Base-by-base conservation (phyloP, 345 rosid species). In the Capsella bursapastoris region DNA sequence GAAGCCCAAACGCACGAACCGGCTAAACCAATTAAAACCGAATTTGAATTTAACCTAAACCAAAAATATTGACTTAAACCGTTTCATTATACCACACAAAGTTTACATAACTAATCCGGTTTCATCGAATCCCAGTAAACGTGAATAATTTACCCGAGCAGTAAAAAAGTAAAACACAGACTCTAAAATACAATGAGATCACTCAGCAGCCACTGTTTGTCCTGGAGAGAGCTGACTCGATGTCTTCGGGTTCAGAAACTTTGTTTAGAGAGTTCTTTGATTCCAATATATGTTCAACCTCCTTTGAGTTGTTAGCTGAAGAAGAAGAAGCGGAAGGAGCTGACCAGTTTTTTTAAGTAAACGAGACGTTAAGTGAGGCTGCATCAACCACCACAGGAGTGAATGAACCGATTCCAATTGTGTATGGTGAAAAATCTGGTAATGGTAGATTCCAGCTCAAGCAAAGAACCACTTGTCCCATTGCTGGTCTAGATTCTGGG, bases 401-500 rank as follows among this genome's bases (percentile, higher is more conserved):
- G 64, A 77, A 77, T 0, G 80, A 55, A 5, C 81, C 77, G 3
- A 78, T 72, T 12, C 78, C 81, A 11, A 73, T 45, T 10, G 77
- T 66, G 11, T 60, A 60, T 2, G 81, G 81, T 0, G 73, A 58
- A 15, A 78, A 72, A 0, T 72, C 81, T 3, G 70, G 78, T 7
- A 78, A 67, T 3, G 73, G 64, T 9, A 44, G 44, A 43, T 72
- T 72, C 52, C 12, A 37, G n/a, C 16, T 67, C 37, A 78, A 55
- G 58, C 35, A 78, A 6, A 72, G 78, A 38, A 78, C 59, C 47
- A 78, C 78, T 66, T 78, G 81, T 55, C 52, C 73, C 81, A 78
- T 73, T 8, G 37, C 56, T 34, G 89, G 89, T 79, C 86, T 79
- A 0, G 68, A 35, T 18, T 56, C 82, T 1, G 86, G 80, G 4